Evolutionary conservation across 805 yeast genomes (phyloP).

Genomic region (Pichia scutulata): DNA sequence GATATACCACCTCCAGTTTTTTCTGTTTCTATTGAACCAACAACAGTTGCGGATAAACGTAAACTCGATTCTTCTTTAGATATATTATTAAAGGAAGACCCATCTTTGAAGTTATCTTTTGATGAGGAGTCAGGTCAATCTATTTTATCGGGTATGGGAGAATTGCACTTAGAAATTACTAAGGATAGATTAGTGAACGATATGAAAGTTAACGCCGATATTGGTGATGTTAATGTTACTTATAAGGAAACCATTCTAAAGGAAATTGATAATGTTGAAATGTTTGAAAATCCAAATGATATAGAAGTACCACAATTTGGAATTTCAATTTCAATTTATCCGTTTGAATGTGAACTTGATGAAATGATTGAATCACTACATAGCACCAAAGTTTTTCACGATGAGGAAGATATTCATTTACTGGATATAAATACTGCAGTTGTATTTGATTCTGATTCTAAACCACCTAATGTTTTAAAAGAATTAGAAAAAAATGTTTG

Average conservation of each 20-base stretch:
- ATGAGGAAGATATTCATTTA: conserved; percentile 33
- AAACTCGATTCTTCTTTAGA: conserved; percentile 64
- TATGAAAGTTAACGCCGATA: conserved; percentile 70
- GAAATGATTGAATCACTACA: conserved; percentile 22
- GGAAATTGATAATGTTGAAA: conserved; percentile 15
- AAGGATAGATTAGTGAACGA: conserved; percentile 71
- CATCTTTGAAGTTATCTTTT: conserved; percentile 62
- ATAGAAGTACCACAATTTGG: conserved; percentile 13
- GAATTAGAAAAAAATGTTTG: conserved; percentile 29
- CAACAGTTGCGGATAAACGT: conserved; percentile 71
- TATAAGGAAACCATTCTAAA: conserved; percentile 61
- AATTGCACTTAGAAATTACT: conserved; percentile 85
- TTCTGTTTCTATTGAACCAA: conserved; percentile 76
- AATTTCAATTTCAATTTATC: conserved; percentile 22
- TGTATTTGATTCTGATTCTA: conserved; percentile 28
- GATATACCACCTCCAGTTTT: conserved; percentile 89
- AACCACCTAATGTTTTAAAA: conserved; percentile 19
- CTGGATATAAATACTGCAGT: conserved; percentile 43
- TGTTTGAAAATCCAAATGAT: conserved; percentile 18
- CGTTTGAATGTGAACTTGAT: conserved; percentile 29
- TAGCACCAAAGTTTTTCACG: conserved; percentile 25
- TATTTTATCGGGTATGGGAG: conserved; percentile 93
- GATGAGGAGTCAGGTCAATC: conserved; percentile 90
- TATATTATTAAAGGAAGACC: conserved; percentile 77
- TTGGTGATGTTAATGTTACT: conserved; percentile 83